A percentile compares a stretch with the other conserved stretches of the same genome.
Evolutionary conservation across 495 filamentous ascomycete species (phyloP).

Genomic region (Recurvomyces mirabilis): DNA sequence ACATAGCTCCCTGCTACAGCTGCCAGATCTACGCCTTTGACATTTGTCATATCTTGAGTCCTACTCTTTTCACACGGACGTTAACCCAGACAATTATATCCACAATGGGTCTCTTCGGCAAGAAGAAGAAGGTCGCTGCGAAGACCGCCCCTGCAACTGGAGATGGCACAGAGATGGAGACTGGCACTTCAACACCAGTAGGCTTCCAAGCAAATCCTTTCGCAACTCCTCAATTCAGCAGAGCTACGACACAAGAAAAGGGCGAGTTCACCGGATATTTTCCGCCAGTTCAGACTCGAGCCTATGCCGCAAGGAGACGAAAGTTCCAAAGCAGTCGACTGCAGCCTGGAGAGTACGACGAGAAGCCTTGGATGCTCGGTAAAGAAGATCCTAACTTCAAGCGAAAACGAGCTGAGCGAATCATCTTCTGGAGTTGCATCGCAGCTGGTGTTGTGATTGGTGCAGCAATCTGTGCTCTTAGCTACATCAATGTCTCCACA

Average conservation of each 20-base stretch:
- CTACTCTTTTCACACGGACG: no score
- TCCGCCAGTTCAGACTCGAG: neutral
- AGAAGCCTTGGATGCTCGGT: neutral
- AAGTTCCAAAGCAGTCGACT: neutral
- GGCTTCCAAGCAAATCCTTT: neutral
- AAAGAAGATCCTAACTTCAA: conserved; percentile 7
- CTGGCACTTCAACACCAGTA: neutral
- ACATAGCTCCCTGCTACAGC: no score
- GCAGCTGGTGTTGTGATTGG: conserved; percentile 25
- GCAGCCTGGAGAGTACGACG: neutral
- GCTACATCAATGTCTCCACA: conserved; percentile 14
- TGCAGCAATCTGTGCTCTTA: conserved; percentile 24
- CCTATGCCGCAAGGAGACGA: neutral
- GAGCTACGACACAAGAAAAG: neutral
- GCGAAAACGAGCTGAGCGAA: conserved; percentile 20
- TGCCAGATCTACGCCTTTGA: no score
- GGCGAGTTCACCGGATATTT: neutral
- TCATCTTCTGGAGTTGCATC: conserved; percentile 31
- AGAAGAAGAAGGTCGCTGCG: neutral
- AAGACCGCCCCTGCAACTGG: neutral
- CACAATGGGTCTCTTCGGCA: neutral
- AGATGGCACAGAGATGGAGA: neutral
- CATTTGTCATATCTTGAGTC: no score
- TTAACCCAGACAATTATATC: no score
- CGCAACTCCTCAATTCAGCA: neutral